Percentiles rank a stretch among this genome's conserved stretches.
Conservation (phyloP, 257 asterid genomes). For the Buddleja alternifolia region DNA sequence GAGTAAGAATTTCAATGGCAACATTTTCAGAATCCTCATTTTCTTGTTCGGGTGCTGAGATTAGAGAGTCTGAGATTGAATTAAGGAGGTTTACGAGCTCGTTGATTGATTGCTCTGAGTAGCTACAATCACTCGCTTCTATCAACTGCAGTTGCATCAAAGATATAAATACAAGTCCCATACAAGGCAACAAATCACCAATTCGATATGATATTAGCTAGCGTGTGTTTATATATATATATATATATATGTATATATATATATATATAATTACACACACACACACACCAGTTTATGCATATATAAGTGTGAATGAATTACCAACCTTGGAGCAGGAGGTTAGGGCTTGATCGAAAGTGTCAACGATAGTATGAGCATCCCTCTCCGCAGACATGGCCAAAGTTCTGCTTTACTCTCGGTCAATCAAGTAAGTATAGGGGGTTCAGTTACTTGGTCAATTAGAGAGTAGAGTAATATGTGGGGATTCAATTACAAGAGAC, state of each 20-base stretch:
- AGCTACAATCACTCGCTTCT: slow-evolving; percentile 52
- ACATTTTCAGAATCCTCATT: slow-evolving; percentile 35
- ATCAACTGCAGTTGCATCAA: slow-evolving; percentile 44
- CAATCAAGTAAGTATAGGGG: not conserved
- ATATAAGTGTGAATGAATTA: not conserved
- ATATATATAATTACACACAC: not conserved
- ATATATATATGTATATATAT: not conserved
- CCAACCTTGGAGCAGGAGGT: slow-evolving; percentile 54
- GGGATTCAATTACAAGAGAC: too few species aligned
- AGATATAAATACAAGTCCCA: slow-evolving; percentile 12
- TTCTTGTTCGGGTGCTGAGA: slow-evolving; percentile 26
- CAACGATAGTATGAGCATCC: slow-evolving; percentile 14
- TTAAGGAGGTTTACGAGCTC: slow-evolving; percentile 57
- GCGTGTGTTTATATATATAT: too few species aligned
- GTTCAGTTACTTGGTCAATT: too few species aligned
- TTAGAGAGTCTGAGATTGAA: slow-evolving; percentile 44
- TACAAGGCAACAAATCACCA: too few species aligned
- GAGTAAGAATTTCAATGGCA: slow-evolving; percentile 50
- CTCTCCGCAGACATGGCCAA: slow-evolving; percentile 29
- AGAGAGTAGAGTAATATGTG: too few species aligned
- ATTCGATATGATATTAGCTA: too few species aligned
- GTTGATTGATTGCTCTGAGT: slow-evolving; percentile 43
- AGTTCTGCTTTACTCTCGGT: slow-evolving; percentile 10
- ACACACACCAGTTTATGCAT: not conserved
- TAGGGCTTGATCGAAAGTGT: slow-evolving; percentile 53